Base-by-base conservation (phyloP, 192 early-diverging fungal species). In the Oehlia diaphana region DNA sequence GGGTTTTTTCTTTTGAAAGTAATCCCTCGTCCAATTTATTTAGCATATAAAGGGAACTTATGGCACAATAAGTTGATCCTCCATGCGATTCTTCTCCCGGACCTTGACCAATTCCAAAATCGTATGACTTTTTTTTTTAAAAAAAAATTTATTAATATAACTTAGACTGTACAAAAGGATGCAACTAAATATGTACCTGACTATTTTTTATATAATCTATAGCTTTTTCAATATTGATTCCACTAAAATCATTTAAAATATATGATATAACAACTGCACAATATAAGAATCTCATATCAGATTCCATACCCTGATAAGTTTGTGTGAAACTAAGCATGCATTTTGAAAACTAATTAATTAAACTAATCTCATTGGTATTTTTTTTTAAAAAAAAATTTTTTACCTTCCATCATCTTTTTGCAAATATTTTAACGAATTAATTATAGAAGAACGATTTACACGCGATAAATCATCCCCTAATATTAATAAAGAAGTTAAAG, bases 211-310 rank as follows among this genome's bases (percentile, higher is more conserved):
- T 92, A 83, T 89, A 95, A 2, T 84, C 72, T 0, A 92, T 69
- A 0, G 89, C 89, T 9, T 77, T 76, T 10, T 88, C 86, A 8
- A 82, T 80, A 83, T 98, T 87, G n/a, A 98, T 84, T 1, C 95
- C 96, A 73, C 86, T 83, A 93, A 96, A 99, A 85, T 99, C 97
- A 80, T 92, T 92, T 33, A 99, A 84, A 12, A 99, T 88, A 64
- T 91, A 88, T 2, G 89, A 92, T 2, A 98, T 88, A 0, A 90
- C 93, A 77, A 93, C 93, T 0, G 98, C 97, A 83, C 94, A 95
- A 88, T 91, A 99, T 10, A 96, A 80, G 77, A 98, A 98, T 10
- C 98, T 91, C 81, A 96, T 88, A 82, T 99, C 98, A 62, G 83
- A 82, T 84, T 99, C 97, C 69, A 82, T 84, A 49, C 91, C 91